Conservation (phyloP, 345 rosid genomes). For the Pistacia atlantica region DNA sequence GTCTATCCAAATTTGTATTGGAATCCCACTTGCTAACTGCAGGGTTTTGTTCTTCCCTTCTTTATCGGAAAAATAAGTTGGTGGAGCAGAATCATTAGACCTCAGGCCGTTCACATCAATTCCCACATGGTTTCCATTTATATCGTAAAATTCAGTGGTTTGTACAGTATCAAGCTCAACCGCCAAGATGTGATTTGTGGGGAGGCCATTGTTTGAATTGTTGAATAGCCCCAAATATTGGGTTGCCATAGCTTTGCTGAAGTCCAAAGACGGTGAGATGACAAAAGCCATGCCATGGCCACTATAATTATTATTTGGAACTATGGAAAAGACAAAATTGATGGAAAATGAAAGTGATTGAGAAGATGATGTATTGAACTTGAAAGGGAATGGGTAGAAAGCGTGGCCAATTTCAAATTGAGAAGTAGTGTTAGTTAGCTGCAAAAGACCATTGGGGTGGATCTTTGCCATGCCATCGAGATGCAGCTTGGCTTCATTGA, state of each 20-base stretch:
- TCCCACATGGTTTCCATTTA: conserved; percentile 58
- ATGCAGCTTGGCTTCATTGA: neutral
- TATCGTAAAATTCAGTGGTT: conserved; percentile 45
- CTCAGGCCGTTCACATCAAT: conserved; percentile 47
- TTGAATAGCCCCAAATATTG: conserved; percentile 48
- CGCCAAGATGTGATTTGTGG: conserved; percentile 40
- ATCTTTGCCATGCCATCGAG: conserved; percentile 23
- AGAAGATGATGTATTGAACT: conserved; percentile 11
- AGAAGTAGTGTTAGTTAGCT: conserved; percentile 52
- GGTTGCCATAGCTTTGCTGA: conserved; percentile 4
- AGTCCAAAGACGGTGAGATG: conserved; percentile 21
- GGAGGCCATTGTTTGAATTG: conserved; percentile 22
- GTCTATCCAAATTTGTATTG: conserved; percentile 63
- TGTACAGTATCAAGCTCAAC: conserved; percentile 59
- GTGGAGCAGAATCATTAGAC: conserved; percentile 39
- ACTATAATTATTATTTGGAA: neutral
- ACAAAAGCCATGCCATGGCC: conserved; percentile 34
- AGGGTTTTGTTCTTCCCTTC: conserved; percentile 31
- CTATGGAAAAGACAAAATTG: conserved; percentile 26
- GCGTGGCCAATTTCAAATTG: conserved; percentile 14
- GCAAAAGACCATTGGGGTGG: conserved; percentile 50
- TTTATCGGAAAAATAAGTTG: conserved; percentile 38
- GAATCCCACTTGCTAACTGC: conserved; percentile 35
- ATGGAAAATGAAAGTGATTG: conserved; percentile 26
- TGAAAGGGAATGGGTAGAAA: conserved; percentile 6